phyloP scores from a whole-genome alignment of 2,329 filamentous ascomycete genomes.

The Ilyonectria mors-panacis region DNA sequence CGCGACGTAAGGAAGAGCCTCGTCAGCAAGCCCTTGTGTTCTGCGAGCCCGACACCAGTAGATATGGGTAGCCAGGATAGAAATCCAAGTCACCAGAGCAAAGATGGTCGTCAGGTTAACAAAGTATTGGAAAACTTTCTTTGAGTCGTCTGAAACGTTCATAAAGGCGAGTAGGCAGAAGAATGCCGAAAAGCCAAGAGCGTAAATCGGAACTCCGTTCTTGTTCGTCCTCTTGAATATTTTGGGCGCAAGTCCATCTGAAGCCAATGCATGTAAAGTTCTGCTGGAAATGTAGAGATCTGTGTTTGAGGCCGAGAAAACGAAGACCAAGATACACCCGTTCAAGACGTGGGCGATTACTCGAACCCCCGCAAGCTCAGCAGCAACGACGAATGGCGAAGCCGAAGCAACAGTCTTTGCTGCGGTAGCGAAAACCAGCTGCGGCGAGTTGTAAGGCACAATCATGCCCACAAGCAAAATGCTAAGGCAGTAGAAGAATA shows the following conservation, averaged over 20 bases:
- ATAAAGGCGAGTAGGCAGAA: constrained; percentile 78
- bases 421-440: constrained; percentile 72
- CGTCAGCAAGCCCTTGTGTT: constrained; percentile 70
- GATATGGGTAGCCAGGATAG: constrained; percentile 71
- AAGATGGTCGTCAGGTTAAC: constrained; percentile 77
- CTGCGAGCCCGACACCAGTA: constrained; percentile 73
- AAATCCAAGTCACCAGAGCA: constrained; percentile 60
- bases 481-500: constrained; percentile 83
- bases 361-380: constrained; percentile 74
- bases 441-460: constrained; percentile 77
- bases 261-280: constrained; percentile 80
- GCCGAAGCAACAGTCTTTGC: constrained; percentile 59
- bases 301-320: constrained; percentile 84
- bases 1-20: constrained; percentile 73
- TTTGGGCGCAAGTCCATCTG: constrained; percentile 78
- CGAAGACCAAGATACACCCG: constrained; percentile 80
- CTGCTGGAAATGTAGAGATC: constrained; percentile 83
- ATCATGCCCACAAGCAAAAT: constrained; percentile 83
- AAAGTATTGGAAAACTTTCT: constrained; percentile 72
- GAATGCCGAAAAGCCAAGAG: constrained; percentile 71
- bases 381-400: constrained; percentile 82
- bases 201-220: constrained; percentile 78
- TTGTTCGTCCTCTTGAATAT: constrained; percentile 80
- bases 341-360: constrained; percentile 78
- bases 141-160: constrained; percentile 71